Percentiles rank a stretch among this genome's conserved stretches.
These are phyloP conservation scores for Thalassiosira ordinaria DNA, from an alignment of 352 stramenopile genomes.

Conservation along the genomic window DNA sequence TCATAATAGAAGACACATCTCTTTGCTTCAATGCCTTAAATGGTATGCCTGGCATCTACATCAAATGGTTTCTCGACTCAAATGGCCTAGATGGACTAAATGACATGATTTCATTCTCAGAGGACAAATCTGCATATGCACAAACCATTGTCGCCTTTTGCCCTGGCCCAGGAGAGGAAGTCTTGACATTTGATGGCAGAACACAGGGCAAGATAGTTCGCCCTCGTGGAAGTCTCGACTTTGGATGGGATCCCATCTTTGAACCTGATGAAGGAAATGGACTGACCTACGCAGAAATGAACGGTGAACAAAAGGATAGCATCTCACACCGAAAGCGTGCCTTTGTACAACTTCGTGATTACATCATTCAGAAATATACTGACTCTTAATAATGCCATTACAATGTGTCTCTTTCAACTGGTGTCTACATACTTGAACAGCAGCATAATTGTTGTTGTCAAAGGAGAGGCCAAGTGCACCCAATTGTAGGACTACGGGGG, in stretches of 20 bases:
- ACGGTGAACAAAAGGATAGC: conserved; percentile 86
- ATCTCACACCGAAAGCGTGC: conserved; percentile 86
- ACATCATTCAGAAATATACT: conserved; percentile 33
- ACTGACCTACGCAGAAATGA: conserved; percentile 90
- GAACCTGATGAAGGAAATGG: conserved; percentile 79
- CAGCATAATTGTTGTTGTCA: no score
- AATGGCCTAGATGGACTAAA: conserved; percentile 92
- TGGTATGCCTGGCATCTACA: conserved; percentile 94
- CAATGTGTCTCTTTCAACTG: no score
- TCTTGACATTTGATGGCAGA: conserved; percentile 92
- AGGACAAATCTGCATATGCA: conserved; percentile 94
- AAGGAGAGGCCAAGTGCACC: no score
- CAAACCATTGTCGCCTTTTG: conserved; percentile 95
- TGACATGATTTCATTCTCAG: conserved; percentile 93
- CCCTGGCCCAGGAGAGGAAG: conserved; percentile 80
- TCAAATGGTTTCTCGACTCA: conserved; percentile 97
- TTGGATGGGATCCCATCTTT: conserved; percentile 91
- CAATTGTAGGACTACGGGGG: no score
- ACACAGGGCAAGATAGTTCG: conserved; percentile 93
- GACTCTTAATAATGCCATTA: no score
- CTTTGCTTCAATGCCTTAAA: conserved; percentile 95
- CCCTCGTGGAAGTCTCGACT: conserved; percentile 68
- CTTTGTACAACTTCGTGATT: conserved; percentile 77
- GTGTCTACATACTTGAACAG: no score
- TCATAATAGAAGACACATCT: conserved; percentile 96